Percentiles rank a stretch among this genome's conserved stretches.
These are phyloP conservation scores for Fusarium sacchari DNA, from an alignment of 2,329 filamentous ascomycete species.

Conservation along the genomic window DNA sequence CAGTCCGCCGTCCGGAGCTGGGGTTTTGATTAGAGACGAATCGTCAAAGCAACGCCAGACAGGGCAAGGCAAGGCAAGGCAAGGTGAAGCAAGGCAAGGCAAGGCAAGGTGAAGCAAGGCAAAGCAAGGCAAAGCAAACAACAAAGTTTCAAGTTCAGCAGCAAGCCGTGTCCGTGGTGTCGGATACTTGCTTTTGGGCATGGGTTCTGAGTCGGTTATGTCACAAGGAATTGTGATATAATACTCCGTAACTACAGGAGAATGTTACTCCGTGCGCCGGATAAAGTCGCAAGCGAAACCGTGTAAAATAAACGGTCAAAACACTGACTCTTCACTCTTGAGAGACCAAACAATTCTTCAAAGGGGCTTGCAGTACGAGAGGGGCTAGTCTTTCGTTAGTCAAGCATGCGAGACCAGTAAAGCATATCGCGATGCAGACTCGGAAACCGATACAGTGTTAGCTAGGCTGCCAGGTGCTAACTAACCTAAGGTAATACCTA, in stretches of 20 bases:
- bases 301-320: neutral
- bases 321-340: neutral
- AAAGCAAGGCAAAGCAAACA: constrained; percentile 4
- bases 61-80: neutral
- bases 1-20: constrained; percentile 11
- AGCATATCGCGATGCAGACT: neutral
- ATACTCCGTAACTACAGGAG: no score
- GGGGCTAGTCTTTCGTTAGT: neutral
- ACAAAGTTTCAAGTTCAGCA: constrained; percentile 27
- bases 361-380: neutral
- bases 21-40: constrained; percentile 17
- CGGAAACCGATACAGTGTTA: neutral
- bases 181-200: constrained; percentile 16
- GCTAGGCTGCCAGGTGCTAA: no score
- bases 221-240: constrained; percentile 1
- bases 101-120: neutral
- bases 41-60: constrained; percentile 16
- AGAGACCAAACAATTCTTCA: neutral
- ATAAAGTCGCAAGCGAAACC: constrained; percentile 14
- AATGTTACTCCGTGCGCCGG: constrained; percentile 10
- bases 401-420: neutral
- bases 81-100: neutral
- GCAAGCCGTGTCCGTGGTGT: constrained; percentile 8
- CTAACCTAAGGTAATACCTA: no score
- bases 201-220: constrained; percentile 16